These are phyloP conservation scores for Candida takata DNA, from an alignment of 805 yeast species.

Conservation along the genomic window DNA sequence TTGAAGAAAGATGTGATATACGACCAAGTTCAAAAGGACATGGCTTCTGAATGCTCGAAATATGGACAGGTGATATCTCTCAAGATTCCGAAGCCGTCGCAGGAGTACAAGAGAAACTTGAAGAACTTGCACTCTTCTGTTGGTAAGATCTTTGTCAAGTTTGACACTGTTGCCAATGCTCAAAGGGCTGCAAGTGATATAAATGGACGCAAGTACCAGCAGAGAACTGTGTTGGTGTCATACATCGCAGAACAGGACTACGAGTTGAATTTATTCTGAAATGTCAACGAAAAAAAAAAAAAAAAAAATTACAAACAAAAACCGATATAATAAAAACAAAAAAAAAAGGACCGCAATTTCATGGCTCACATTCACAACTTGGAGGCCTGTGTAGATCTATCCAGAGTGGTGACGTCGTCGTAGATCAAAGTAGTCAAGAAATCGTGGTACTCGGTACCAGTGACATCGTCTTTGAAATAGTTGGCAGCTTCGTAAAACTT, in stretches of 20 bases:
- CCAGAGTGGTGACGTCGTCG: slow-evolving; percentile 57
- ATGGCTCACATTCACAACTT: slow-evolving; percentile 14
- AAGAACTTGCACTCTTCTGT: slow-evolving; percentile 45
- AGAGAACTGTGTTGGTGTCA: slow-evolving; percentile 60
- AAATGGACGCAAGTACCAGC: slow-evolving; percentile 63
- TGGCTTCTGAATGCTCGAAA: slow-evolving; percentile 40
- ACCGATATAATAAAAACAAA: too few relatives aligned
- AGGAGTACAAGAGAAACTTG: slow-evolving; percentile 37
- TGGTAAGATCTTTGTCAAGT: slow-evolving; percentile 70
- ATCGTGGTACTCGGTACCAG: slow-evolving; percentile 67
- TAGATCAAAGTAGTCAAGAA: slow-evolving; percentile 72
- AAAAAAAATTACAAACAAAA: not conserved
- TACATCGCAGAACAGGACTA: slow-evolving; percentile 57
- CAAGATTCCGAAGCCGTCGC: slow-evolving; percentile 52
- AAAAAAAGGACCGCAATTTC: too few relatives aligned
- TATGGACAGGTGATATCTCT: slow-evolving; percentile 48
- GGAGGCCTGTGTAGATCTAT: slow-evolving; percentile 16
- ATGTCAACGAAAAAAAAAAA: not conserved
- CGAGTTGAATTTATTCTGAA: slow-evolving; percentile 26
- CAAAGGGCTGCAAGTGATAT: slow-evolving; percentile 46
- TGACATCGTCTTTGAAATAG: slow-evolving; percentile 65
- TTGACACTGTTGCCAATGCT: slow-evolving; percentile 45
- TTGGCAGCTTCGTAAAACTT: slow-evolving; percentile 64
- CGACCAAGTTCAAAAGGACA: slow-evolving; percentile 44
- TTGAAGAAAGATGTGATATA: slow-evolving; percentile 42